Evolutionary conservation across 768 basidiomycete genomes (phyloP), one percentile per base, ranked within the genome.

Genomic region (Pleurotus platypus): DNA sequence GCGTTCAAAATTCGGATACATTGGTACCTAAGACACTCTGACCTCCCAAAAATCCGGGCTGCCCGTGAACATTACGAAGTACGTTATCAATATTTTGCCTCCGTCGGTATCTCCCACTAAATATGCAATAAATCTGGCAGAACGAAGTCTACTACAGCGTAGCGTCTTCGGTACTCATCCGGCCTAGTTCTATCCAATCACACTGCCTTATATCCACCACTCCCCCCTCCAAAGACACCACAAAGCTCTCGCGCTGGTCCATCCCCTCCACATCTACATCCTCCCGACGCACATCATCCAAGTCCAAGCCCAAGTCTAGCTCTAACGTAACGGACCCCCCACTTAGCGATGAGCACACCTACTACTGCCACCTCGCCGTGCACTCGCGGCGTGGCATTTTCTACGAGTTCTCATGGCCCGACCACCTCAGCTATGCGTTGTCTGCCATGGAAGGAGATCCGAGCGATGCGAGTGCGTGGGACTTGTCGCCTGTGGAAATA

Each of bases 91-190:
- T 46, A 30, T 45, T 26, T 46, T 58, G 20, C 43, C 16, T 46
- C 11, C 39, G 35, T 18, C 3, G 18, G 53, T 48, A 37, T 46
- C 24, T 45, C 45, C 27, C 27, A 9, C 1, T 30, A 30, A 30
- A 6, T 30, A 9, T 30, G 27, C 27, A 30, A 30, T 8, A 30
- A 30, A 7, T 30, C 24, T n/a, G 9, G 11, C 60, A 92, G 90
- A 87, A 89, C 61, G 90, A 92, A 69, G 78, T 92, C 5, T 91
- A 89, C 62, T 88, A 87, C 49, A 81, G 83, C 7, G 68, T 89
- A 20, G 61, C 73, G 30, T 75, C 76, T 4, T 75, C 72, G 43
- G 81, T 73, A 20, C 71, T 79, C 40, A 62, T 89, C 13, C 71
- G 75, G 12, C 80, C 87, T 4, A 73, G 77, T 13, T 72, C 75